Base-by-base conservation (phyloP, 345 rosid genomes). In the Reutealis trisperma region DNA sequence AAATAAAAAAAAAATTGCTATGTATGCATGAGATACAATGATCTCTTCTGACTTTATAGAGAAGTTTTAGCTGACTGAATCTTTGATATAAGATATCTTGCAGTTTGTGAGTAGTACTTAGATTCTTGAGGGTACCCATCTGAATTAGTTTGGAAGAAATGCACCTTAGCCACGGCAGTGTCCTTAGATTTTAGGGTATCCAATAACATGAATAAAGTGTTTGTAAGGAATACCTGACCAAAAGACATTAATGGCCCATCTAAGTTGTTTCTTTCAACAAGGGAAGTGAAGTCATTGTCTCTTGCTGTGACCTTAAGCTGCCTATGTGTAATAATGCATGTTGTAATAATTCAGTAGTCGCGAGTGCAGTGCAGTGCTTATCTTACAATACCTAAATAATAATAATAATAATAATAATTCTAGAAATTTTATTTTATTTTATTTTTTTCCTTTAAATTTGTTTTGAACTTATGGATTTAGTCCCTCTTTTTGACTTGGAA, bases 211-310 rank as follows among this genome's bases (percentile, higher is more conserved):
- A 24, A 1, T 68, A 7, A 63, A 49, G 49, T 9, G 27, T 21
- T 6, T 67, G n/a, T 14, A 74, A 61, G 54, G 67, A 82, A 41
- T 51, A 3, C 6, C 65, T 59, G 57, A 65, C 22, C 51, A 64
- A 18, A 13, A 49, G 58, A 51, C 57, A 63, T 67, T 72, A 80
- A 64, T 72, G 64, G 58, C 44, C 67, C 69, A 75, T 60, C 72
- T 69, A 64, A 58, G 30, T 47, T n/a, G 51, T 62, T 49, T 34
- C 49, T 74, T 71, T 58, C 55, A 41, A 37, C 52, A 74, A 70
- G 42, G 68, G 58, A 62, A 27, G 55, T 68, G 32, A 49, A 57
- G 82, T 75, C 69, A 25, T 42, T 79, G 66, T 73, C 81, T 68
- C 44, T 68, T 32, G 15, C 71, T 34, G 22, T 15, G 47, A 19